These are phyloP conservation scores for Garcia nutans DNA, from an alignment of 345 rosid species.

Conservation along the genomic window DNA sequence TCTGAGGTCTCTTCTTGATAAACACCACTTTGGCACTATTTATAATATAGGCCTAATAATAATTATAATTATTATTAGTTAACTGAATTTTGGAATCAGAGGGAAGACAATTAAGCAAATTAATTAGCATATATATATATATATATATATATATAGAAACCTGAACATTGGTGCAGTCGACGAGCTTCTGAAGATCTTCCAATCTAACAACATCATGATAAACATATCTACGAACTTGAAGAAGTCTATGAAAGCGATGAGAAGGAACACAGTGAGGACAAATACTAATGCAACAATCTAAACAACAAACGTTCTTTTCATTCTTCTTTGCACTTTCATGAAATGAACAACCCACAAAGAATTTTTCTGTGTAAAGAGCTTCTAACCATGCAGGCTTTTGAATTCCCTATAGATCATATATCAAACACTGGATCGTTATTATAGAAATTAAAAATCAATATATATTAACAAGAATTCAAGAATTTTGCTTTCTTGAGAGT, in stretches of 20 bases:
- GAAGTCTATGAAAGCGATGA: constrained; percentile 85
- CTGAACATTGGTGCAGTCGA: constrained; percentile 96
- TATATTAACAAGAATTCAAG: neutral
- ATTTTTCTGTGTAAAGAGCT: constrained; percentile 74
- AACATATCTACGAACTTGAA: constrained; percentile 92
- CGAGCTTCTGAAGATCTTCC: constrained; percentile 85
- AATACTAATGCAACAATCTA: constrained; percentile 86
- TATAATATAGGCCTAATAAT: constrained; percentile 71
- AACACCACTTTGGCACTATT: constrained; percentile 95
- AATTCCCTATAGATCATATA: constrained; percentile 45
- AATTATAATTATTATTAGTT: neutral
- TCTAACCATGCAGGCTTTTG: constrained; percentile 93
- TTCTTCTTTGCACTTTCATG: constrained; percentile 89
- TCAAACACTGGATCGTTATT: too few species aligned
- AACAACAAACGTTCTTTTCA: constrained; percentile 84
- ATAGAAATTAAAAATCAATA: too few species aligned
- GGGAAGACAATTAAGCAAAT: neutral
- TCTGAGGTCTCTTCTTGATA: constrained; percentile 95
- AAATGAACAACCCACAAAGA: constrained; percentile 69
- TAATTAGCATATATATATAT: neutral
- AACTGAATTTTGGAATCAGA: constrained; percentile 14
- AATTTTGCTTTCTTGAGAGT: neutral
- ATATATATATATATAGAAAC: constrained; percentile 22
- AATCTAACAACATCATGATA: constrained; percentile 94
- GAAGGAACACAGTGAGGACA: constrained; percentile 93